Evolutionary conservation across 306 rosid species (phyloP).

Genomic region (Clitoria ternatea): DNA sequence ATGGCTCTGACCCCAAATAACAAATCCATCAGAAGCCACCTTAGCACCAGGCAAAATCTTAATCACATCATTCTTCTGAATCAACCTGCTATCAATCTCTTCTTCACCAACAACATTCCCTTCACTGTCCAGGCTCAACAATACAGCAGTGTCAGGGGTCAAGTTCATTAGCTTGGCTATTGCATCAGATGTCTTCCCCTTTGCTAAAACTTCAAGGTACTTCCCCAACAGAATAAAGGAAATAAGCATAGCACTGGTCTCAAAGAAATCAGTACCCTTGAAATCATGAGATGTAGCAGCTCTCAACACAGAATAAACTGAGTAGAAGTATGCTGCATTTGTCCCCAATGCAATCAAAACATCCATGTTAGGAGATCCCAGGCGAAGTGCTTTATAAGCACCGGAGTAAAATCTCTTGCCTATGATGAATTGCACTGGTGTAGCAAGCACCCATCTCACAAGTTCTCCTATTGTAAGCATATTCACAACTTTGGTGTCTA

Average conservation of each 20-base stretch:
- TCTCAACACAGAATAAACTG: constrained; percentile 50
- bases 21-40: constrained; percentile 69
- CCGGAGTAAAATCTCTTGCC: constrained; percentile 68
- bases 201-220: constrained; percentile 71
- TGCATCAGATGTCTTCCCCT: constrained; percentile 75
- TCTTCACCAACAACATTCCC: constrained; percentile 45
- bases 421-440: constrained; percentile 68
- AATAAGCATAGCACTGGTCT: constrained; percentile 77
- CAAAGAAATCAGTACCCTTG: constrained; percentile 69
- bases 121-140: constrained; percentile 45
- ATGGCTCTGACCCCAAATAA: constrained; percentile 66
- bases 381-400: constrained; percentile 55
- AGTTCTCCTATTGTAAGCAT: constrained; percentile 56
- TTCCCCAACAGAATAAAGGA: constrained; percentile 72
- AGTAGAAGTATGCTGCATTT: constrained; percentile 80
- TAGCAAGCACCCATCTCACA: constrained; percentile 57
- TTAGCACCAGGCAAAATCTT: constrained; percentile 60
- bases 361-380: constrained; percentile 78
- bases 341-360: constrained; percentile 77
- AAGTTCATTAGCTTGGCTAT: constrained; percentile 76
- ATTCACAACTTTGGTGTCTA: constrained; percentile 52
- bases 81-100: constrained; percentile 54
- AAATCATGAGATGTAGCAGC: constrained; percentile 46
- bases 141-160: constrained; percentile 61
- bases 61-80: constrained; percentile 65